Evolutionary conservation across 2,329 filamentous ascomycete genomes (phyloP).

Genomic region (Calycina marina): DNA sequence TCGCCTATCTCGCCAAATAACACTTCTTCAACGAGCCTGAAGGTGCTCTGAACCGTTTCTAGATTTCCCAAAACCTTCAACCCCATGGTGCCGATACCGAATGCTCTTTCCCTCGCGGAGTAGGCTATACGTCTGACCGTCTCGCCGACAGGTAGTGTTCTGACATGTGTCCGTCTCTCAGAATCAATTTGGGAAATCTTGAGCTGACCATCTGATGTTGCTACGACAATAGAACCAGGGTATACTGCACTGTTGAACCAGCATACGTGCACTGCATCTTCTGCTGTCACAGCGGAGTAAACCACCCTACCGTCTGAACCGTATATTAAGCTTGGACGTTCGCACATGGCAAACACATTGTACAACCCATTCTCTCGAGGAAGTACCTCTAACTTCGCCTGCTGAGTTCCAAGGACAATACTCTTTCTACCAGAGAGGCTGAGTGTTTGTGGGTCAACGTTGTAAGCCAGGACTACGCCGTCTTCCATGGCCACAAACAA

Average conservation of each 20-base stretch:
- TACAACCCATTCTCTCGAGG: constrained; percentile 52
- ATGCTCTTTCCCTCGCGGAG: constrained; percentile 61
- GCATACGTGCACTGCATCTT: constrained; percentile 69
- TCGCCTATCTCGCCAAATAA: constrained; percentile 65
- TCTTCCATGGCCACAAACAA: constrained; percentile 86
- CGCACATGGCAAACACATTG: constrained; percentile 85
- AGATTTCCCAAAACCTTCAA: constrained; percentile 55
- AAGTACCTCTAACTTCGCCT: constrained; percentile 67
- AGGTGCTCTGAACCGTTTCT: constrained; percentile 65
- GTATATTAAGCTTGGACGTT: constrained; percentile 89
- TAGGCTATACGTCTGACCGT: constrained; percentile 82
- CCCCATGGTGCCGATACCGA: constrained; percentile 75
- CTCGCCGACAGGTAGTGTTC: constrained; percentile 61
- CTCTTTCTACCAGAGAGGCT: constrained; percentile 61
- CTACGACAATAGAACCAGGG: constrained; percentile 66
- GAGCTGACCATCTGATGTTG: constrained; percentile 59
- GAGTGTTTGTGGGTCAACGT: constrained; percentile 46
- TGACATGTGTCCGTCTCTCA: constrained; percentile 77
- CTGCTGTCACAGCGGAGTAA: constrained; percentile 86
- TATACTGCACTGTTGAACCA: constrained; percentile 72
- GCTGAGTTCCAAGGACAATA: constrained; percentile 72
- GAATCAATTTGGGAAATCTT: constrained; percentile 72
- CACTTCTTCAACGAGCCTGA: constrained; percentile 83
- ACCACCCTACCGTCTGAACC: constrained; percentile 74
- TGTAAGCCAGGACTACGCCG: constrained; percentile 76